These are phyloP conservation scores for Puya raimondii DNA, from an alignment of 176 grass and related monocot genomes.

Conservation along the genomic window DNA sequence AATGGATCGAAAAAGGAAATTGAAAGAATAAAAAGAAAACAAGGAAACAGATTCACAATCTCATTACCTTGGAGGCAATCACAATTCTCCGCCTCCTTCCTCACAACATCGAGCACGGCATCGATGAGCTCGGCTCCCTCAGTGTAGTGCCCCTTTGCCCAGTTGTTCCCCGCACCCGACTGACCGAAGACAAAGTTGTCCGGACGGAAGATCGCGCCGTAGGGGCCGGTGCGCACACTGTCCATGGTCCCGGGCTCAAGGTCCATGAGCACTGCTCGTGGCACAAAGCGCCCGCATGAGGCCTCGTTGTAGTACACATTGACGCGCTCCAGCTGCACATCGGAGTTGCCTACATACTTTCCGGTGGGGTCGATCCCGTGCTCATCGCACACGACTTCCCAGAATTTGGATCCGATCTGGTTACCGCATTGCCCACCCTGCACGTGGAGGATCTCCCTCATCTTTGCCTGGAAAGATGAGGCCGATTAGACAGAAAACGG, in stretches of 20 bases:
- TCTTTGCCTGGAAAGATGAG: constrained; percentile 2
- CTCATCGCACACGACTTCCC: background rate
- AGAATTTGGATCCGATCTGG: constrained; percentile 6
- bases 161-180: background rate
- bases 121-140: constrained; percentile 2
- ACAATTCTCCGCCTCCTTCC: constrained; percentile 2
- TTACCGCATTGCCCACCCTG: constrained; percentile 5
- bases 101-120: background rate
- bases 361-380: constrained; percentile 1
- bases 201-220: background rate
- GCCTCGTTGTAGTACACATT: constrained; percentile 5
- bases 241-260: constrained; percentile 2
- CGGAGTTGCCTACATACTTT: background rate
- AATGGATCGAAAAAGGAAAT: no score
- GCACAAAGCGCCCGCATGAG: background rate
- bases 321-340: constrained; percentile 2
- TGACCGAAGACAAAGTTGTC: background rate
- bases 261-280: background rate
- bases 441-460: constrained; percentile 7
- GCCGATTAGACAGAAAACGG: background rate
- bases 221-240: background rate
- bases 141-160: constrained; percentile 4
- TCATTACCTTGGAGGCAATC: constrained; percentile 2
- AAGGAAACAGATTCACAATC: background rate
- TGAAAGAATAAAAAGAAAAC: no score